Evolutionary conservation across 148 eudicot genomes (phyloP).

Genomic region (Talinum fruticosum): DNA sequence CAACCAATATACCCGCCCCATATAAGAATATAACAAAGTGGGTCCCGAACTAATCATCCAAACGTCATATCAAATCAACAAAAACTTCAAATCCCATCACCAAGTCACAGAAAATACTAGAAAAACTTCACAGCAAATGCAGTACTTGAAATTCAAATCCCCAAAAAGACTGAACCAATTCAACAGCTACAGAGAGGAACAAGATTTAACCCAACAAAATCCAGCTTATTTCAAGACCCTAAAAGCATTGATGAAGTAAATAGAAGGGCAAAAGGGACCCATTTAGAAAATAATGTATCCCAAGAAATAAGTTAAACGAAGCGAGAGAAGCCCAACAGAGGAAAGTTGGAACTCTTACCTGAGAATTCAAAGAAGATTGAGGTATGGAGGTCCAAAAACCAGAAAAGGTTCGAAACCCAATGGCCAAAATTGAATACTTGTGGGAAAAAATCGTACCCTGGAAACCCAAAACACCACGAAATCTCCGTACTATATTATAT

Average conservation of each 20-base stretch:
- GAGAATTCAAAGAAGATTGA: slow-evolving; percentile 5
- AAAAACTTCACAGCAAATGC: not conserved
- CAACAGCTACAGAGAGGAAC: not conserved
- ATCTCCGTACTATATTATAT: slow-evolving; percentile 17
- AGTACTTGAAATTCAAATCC: too few species aligned
- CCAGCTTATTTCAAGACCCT: not conserved
- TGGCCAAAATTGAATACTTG: slow-evolving; percentile 1
- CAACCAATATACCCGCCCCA: not conserved
- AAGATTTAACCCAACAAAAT: not conserved
- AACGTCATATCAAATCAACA: slow-evolving; percentile 14
- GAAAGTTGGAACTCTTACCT: slow-evolving; percentile 28
- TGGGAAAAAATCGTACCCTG: not conserved
- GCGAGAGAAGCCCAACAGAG: not conserved
- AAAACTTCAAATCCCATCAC: not conserved
- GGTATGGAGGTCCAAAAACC: too few species aligned
- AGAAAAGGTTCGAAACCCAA: slow-evolving; percentile 9
- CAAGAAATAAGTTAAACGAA: not conserved
- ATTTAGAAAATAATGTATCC: not conserved
- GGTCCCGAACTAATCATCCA: slow-evolving; percentile 14
- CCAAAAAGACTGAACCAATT: not conserved
- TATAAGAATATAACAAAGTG: slow-evolving; percentile 4
- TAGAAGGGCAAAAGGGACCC: not conserved
- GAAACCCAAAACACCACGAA: slow-evolving; percentile 4
- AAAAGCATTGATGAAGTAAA: not conserved
- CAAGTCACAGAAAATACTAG: not conserved